Base-by-base conservation (phyloP, 371 early-diverging fungal species). In the Mucor irregularis region DNA sequence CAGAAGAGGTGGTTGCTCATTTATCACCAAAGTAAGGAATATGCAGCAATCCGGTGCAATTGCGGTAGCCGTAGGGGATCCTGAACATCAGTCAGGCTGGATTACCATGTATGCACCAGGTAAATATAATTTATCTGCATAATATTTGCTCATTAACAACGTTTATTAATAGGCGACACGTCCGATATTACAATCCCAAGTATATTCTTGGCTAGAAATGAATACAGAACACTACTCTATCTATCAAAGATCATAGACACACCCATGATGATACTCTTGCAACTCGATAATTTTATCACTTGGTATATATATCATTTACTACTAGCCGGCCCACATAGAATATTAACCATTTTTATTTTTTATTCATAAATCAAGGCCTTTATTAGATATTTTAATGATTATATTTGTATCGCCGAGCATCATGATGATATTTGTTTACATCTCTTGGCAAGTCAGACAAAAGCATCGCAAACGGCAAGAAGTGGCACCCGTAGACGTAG, bases 61-160 rank as follows among this genome's bases (percentile, higher is more conserved):
- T n/a, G 95, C 90, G 2, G 93, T 96, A 8, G 81, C 92, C 11
- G 91, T 96, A 4, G 96, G 96, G 22, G 94, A 94, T 70, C 82
- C 86, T 45, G 80, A 82, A 43, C 71, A 76, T 44, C 74, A 80
- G 43, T 61, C 61, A 10, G 80, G 83, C 40, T 86, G 92, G 56
- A 81, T 95, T 52, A 93, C 94, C 53, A 95, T 95, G 96, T 94
- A 90, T 73, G 87, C 94, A 21, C 81, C 86, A 45, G 85, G 88
- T 84, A 76, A 73, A 56, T 39, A 38, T 24, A 25, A 33, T 16
- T 10, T 6, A 11, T 10, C 22, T 13, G 21, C 6, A 22, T 26
- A 19, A 10, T 33, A 11, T 19, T n/a, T 25, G 4, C 11, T 13
- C 10, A 19, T 4, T 38, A 30, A 14, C 26, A 11, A 30, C 52